Evolutionary conservation across 495 filamentous ascomycete genomes (phyloP), one percentile per base, ranked within the genome.

Genomic region (Neurospora sp.): DNA sequence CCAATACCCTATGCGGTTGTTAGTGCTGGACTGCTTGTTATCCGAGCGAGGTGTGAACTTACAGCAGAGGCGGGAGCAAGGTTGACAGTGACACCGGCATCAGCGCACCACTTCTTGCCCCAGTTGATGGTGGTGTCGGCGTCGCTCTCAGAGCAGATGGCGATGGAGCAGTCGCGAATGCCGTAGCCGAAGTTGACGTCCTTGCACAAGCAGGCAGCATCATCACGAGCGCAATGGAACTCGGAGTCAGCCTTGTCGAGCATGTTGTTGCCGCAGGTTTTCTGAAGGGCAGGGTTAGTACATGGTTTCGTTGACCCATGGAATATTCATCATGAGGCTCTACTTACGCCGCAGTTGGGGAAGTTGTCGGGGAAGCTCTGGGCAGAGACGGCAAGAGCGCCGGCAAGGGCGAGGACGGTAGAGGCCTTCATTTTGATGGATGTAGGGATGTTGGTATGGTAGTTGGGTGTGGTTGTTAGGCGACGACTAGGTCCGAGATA

Each of bases 221-320:
- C 88, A 16, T 76, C 40, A 20, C 74, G 27, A 12, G 38, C 66
- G 83, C 93, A 97, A 70, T 88, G 88, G 73, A 94, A 85, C n/a
- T 81, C 74, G 7, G 54, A 31, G 12, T 76, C 74, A 71, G 90
- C 89, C 84, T 89, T 84, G 73, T 72, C 81, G 74, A 91, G 82
- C 92, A 96, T 94, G 86, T 91, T 92, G 83, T 74, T 84, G 77
- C 92, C 83, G 79, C 93, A 96, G 76, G 84, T 89, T 84, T 87
- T 83, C 93, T 95, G 75, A 62, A 59, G 14, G 35, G n/a, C 0
- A 20, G 5, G 35, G 72, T 80, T 38, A 80, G 74, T 73, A 41
- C 14, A 7, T 69, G 12, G 12, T 14, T 31, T 20, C 16, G 3
- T 71, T 2, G 69, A 16, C 8, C 18, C 69, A 39, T 46, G 16